Percentiles rank a stretch among this genome's conserved stretches.
Conservation (phyloP, 257 asterid species). For the Pogostemon cablin region DNA sequence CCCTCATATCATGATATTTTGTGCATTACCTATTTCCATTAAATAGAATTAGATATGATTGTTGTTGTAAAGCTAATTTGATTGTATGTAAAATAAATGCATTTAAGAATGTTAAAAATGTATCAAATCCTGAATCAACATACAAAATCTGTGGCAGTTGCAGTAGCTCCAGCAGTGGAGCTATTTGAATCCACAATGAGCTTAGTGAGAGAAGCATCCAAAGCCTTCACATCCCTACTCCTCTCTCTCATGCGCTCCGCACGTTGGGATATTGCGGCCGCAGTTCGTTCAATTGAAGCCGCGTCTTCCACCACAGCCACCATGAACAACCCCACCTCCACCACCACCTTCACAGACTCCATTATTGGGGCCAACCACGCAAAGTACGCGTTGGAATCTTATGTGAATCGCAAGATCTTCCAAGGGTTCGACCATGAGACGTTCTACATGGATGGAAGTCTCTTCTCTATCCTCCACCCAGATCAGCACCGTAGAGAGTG, state of each 20-base stretch:
- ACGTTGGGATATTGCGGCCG: slow-evolving; percentile 91
- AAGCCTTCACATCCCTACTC: slow-evolving; percentile 74
- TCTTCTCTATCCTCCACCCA: slow-evolving; percentile 77
- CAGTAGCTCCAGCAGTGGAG: slow-evolving; percentile 72
- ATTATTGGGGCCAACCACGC: slow-evolving; percentile 80
- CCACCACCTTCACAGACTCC: slow-evolving; percentile 53
- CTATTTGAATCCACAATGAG: slow-evolving; percentile 72
- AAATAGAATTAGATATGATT: too few relatives aligned
- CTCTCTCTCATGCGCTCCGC: slow-evolving; percentile 95
- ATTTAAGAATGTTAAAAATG: neutral
- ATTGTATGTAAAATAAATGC: too few relatives aligned
- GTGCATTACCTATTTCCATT: too few relatives aligned
- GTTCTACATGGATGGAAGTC: slow-evolving; percentile 95
- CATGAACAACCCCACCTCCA: slow-evolving; percentile 32
- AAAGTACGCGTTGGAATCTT: slow-evolving; percentile 81
- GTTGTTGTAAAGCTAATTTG: too few relatives aligned
- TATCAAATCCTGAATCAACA: neutral
- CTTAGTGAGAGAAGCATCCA: slow-evolving; percentile 70
- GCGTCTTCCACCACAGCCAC: slow-evolving; percentile 56
- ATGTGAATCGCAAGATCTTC: slow-evolving; percentile 79
- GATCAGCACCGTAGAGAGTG: slow-evolving; percentile 89
- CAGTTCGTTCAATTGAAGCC: slow-evolving; percentile 90
- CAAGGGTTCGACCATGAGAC: slow-evolving; percentile 98
- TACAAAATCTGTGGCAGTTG: slow-evolving; percentile 37
- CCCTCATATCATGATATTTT: too few relatives aligned